phyloP scores from a whole-genome alignment of 208 protist genomes.

The Acanthamoeba royreba region DNA sequence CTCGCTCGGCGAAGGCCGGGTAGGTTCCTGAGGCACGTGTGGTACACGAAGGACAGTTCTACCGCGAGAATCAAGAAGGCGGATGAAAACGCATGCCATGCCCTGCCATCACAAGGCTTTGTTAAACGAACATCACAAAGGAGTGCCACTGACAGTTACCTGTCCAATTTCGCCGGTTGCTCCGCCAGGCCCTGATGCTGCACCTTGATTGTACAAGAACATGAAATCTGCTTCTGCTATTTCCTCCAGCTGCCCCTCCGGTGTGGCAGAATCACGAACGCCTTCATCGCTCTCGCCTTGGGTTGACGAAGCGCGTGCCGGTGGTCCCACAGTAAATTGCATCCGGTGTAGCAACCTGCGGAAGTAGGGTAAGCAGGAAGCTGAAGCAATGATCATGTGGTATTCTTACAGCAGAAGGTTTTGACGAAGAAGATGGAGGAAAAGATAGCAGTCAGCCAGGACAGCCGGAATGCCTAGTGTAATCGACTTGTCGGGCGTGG shows the following conservation, averaged over 20 bases:
- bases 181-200: neutral
- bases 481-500: neutral
- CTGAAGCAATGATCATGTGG: neutral
- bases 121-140: neutral
- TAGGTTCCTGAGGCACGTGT: neutral
- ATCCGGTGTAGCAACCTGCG: constrained; percentile 10
- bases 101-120: neutral
- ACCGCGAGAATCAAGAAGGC: neutral
- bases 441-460: constrained; percentile 35
- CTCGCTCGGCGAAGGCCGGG: neutral
- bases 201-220: constrained; percentile 43
- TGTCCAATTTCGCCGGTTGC: neutral
- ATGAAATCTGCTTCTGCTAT: constrained; percentile 15
- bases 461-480: neutral
- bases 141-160: neutral
- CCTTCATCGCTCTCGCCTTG: too few relatives aligned
- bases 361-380: neutral
- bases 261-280: too few relatives aligned
- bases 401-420: neutral
- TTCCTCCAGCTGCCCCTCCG: neutral
- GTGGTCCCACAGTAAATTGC: neutral
- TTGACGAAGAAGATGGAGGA: constrained; percentile 25
- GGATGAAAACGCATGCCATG: neutral
- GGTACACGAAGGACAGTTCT: neutral
- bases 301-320: neutral